Evolutionary conservation across 495 filamentous ascomycete species (phyloP).

Genomic region (Chaetomium fimeti): DNA sequence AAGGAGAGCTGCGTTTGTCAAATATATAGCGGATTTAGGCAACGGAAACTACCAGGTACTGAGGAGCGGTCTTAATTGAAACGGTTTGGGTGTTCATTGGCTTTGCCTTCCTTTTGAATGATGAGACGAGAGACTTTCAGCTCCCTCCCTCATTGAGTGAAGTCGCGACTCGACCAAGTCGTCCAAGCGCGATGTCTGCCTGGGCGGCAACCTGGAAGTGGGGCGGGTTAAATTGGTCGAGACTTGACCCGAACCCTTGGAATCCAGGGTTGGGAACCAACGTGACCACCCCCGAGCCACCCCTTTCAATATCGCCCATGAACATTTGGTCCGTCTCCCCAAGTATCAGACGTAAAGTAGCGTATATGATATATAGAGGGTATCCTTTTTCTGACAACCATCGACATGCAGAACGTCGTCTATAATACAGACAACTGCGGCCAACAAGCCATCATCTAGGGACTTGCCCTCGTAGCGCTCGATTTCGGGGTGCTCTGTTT

Average conservation of each 20-base stretch:
- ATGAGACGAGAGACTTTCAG: not conserved
- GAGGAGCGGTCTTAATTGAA: not conserved
- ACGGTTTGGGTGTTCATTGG: not conserved
- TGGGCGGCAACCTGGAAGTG: slow-evolving; percentile 5
- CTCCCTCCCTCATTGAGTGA: not conserved
- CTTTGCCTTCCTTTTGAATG: not conserved
- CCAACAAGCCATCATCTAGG: slow-evolving; percentile 11
- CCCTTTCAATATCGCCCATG: too few relatives aligned
- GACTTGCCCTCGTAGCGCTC: slow-evolving; percentile 3
- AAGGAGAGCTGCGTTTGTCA: not conserved
- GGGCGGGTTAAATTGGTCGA: not conserved
- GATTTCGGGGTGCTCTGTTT: slow-evolving; percentile 44
- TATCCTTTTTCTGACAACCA: not conserved
- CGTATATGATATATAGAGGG: not conserved
- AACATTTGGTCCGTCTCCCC: too few relatives aligned
- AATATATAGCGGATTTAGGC: not conserved
- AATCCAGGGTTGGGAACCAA: too few relatives aligned
- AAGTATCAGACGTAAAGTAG: not conserved
- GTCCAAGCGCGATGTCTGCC: not conserved
- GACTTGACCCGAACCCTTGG: slow-evolving; percentile 16
- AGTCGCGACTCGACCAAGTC: not conserved
- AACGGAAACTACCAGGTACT: not conserved
- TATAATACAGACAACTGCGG: not conserved
- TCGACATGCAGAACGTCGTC: not conserved
- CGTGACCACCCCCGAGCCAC: too few relatives aligned